Conservation (phyloP, 2,329 filamentous ascomycete species). For the Aspergillus tanneri region DNA sequence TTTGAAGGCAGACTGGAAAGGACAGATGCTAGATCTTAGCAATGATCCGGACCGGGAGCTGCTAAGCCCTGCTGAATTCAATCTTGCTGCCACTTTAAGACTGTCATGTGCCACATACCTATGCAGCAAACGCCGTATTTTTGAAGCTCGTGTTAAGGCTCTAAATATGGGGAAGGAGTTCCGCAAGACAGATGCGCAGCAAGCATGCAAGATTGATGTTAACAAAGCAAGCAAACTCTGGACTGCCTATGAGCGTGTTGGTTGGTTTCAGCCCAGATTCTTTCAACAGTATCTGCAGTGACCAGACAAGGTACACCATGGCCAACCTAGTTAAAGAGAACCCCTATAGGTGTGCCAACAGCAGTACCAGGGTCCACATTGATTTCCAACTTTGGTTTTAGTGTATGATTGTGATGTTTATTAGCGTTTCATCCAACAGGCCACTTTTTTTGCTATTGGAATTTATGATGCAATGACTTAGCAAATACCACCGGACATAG, state of each 20-base stretch:
- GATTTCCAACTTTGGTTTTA: no score
- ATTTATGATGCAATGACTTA: not conserved
- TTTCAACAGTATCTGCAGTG: constrained; percentile 46
- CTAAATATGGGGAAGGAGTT: constrained; percentile 74
- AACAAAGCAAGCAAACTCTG: constrained; percentile 95
- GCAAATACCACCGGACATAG: constrained; percentile 8
- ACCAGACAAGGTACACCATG: constrained; percentile 14
- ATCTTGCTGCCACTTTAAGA: constrained; percentile 73
- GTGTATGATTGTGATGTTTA: not conserved
- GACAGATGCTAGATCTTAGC: constrained; percentile 71
- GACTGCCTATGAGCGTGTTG: constrained; percentile 82
- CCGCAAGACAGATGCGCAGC: constrained; percentile 91
- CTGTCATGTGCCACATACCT: constrained; percentile 86
- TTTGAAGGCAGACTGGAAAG: constrained; percentile 86
- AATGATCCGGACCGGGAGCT: constrained; percentile 67
- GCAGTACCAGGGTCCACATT: no score
- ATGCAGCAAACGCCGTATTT: constrained; percentile 90
- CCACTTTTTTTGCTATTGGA: not conserved
- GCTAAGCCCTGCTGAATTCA: constrained; percentile 75
- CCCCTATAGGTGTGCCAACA: no score
- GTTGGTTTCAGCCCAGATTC: constrained; percentile 67
- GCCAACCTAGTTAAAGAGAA: not conserved
- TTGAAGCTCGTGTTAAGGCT: constrained; percentile 70
- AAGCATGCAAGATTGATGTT: constrained; percentile 97
- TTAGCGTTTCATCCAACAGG: constrained; percentile 9